Evolutionary conservation across 176 grass and related monocot species (phyloP).

Genomic region (Secale cereale): DNA sequence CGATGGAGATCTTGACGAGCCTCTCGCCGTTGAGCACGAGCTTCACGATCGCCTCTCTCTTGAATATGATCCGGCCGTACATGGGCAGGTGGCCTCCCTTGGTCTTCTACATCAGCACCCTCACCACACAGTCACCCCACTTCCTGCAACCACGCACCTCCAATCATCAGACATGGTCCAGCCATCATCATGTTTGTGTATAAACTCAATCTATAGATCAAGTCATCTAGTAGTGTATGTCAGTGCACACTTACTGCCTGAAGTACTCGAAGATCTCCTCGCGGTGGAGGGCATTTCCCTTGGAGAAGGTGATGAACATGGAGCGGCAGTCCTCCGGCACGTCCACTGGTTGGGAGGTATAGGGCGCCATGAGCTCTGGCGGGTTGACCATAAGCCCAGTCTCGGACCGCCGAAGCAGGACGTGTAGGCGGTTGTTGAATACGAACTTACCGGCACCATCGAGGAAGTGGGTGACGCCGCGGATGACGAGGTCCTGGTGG

Average conservation of each 20-base stretch:
- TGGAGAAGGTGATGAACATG: slow-evolving; percentile 35
- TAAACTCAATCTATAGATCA: no score
- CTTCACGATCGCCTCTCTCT: neutral
- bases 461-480: slow-evolving; percentile 26
- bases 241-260: slow-evolving; percentile 25
- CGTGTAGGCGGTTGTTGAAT: slow-evolving; percentile 45
- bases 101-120: slow-evolving; percentile 30
- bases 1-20: neutral
- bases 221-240: no score
- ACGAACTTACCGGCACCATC: slow-evolving; percentile 38
- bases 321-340: slow-evolving; percentile 36
- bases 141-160: neutral
- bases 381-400: neutral
- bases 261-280: slow-evolving; percentile 65
- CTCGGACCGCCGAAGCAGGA: slow-evolving; percentile 6
- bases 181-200: no score
- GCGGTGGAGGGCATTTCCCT: slow-evolving; percentile 24
- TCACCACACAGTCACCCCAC: slow-evolving; percentile 40
- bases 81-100: neutral
- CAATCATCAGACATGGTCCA: no score
- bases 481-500: slow-evolving; percentile 34
- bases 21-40: slow-evolving; percentile 26
- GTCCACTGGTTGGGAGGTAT: neutral
- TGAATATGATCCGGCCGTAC: slow-evolving; percentile 48
- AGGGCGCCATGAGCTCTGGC: slow-evolving; percentile 20